Percentiles rank a stretch among this genome's conserved stretches.
Conservation (phyloP, 176 grass and related monocot species). For the Avena eriantha region DNA sequence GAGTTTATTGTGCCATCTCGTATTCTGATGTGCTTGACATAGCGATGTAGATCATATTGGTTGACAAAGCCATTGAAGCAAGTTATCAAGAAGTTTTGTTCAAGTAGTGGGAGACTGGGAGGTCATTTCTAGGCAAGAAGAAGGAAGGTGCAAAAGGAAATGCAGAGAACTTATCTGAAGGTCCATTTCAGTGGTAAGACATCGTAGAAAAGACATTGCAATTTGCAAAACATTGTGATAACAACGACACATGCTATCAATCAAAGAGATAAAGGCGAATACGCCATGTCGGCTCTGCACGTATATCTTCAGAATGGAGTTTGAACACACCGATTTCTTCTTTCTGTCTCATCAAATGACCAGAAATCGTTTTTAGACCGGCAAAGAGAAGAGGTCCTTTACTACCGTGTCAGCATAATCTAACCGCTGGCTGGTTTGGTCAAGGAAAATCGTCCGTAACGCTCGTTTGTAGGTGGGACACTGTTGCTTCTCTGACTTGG, state of each 20-base stretch:
- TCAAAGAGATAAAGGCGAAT: conserved; percentile 15
- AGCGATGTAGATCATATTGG: conserved; percentile 31
- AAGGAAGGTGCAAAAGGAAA: conserved; percentile 28
- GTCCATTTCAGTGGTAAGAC: conserved; percentile 43
- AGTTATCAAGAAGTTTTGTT: conserved; percentile 45
- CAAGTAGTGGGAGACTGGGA: conserved; percentile 54
- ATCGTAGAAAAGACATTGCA: conserved; percentile 1
- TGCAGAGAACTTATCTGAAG: conserved; percentile 39
- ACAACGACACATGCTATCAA: not conserved
- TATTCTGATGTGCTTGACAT: conserved; percentile 55
- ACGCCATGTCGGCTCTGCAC: not conserved
- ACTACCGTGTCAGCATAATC: conserved; percentile 27
- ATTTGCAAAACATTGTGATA: not conserved
- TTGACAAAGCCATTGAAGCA: conserved; percentile 49
- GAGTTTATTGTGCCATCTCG: not conserved
- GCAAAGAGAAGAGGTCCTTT: conserved; percentile 2
- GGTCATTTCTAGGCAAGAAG: conserved; percentile 50
- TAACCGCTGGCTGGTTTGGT: not conserved
- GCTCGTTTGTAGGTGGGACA: conserved; percentile 39
- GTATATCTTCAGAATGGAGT: not conserved
- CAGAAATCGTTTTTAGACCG: not conserved
- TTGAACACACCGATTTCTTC: not conserved
- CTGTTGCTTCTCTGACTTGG: conserved; percentile 31
- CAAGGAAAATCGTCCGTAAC: not conserved
- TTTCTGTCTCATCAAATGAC: not conserved